Evolutionary conservation across 176 grass and related monocot genomes (phyloP), one percentile per base, ranked within the genome.

Genomic region (Oryza meridionalis): DNA sequence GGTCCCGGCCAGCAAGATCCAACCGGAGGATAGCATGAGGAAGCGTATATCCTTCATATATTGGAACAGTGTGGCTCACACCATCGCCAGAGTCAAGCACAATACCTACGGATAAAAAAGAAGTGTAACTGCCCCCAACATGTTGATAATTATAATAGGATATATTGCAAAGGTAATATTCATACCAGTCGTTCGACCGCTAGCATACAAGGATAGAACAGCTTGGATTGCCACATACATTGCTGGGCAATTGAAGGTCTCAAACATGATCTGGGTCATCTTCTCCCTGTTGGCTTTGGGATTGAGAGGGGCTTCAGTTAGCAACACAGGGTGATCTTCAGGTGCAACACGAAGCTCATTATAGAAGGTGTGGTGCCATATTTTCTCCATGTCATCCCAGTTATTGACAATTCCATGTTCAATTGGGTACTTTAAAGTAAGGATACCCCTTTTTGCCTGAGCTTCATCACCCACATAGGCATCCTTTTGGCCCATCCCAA

Each of bases 231-330:
- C 91, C 15, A 96, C 94, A 83, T 96, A 96, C 91, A 96, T 93
- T 55, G 94, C 94, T 0, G 94, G 94, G 31, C 87, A 90, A 51
- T 89, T 76, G 53, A 96, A 96, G 16, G 94, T 93, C 46, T 96
- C 94, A 69, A 96, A 96, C 94, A 96, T 96, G 70, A 96, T 96
- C 70, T 96, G 94, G 47, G 94, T 96, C 94, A 96, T 93, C 81
- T 96, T 96, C 67, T 96, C 94, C 74, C 94, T 91, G 49, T 96
- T 96, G 49, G 91, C 94, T 61, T 96, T 96, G 51, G 94, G 94
- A 45, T 96, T 96, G n/a, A 96, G 91, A 35, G 94, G 94, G 13
- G 91, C 94, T 38, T 96, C 94, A 0, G 94, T 96, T 17, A 96
- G 86, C 21, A 96, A 73, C 19, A 96, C 78, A 15, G 94, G 94